Evolutionary conservation across 2,329 filamentous ascomycete genomes (phyloP).

Genomic region (Fusarium nematophilum): DNA sequence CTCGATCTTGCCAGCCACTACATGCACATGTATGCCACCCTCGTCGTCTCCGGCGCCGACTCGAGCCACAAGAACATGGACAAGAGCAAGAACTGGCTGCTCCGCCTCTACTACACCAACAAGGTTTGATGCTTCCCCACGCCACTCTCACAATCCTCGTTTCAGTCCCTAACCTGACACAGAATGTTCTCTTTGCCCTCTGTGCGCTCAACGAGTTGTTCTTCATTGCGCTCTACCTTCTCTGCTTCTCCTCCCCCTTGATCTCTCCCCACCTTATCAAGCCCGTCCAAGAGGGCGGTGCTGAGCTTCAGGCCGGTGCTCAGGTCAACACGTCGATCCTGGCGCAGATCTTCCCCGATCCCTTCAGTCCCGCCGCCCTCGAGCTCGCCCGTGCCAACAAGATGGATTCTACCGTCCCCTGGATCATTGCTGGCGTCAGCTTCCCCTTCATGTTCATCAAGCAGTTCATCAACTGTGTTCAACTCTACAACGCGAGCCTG

Average conservation of each 20-base stretch:
- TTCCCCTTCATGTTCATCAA: constrained; percentile 91
- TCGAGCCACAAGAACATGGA: constrained; percentile 95
- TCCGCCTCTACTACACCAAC: constrained; percentile 98
- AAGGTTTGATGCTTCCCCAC: constrained; percentile 71
- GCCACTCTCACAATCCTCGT: not conserved
- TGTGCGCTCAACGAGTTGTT: constrained; percentile 94
- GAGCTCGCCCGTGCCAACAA: constrained; percentile 96
- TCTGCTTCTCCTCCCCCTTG: constrained; percentile 93
- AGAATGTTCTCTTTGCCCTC: constrained; percentile 92
- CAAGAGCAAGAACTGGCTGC: constrained; percentile 84
- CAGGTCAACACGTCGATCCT: constrained; percentile 77
- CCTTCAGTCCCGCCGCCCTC: constrained; percentile 91
- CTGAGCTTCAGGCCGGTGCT: constrained; percentile 71
- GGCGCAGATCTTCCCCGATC: constrained; percentile 83
- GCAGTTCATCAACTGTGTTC: constrained; percentile 93
- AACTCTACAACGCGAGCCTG: constrained; percentile 91
- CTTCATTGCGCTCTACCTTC: constrained; percentile 97
- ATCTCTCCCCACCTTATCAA: constrained; percentile 86
- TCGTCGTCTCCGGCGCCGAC: constrained; percentile 84
- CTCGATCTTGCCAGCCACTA: constrained; percentile 97
- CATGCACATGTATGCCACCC: constrained; percentile 98
- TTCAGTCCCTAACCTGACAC: constrained; percentile 14
- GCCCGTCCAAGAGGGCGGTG: constrained; percentile 64
- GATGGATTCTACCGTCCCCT: constrained; percentile 75
- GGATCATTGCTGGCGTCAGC: constrained; percentile 82